phyloP scores from a whole-genome alignment of 1,284 basidiomycete genomes.

The Vanrija sp. region DNA sequence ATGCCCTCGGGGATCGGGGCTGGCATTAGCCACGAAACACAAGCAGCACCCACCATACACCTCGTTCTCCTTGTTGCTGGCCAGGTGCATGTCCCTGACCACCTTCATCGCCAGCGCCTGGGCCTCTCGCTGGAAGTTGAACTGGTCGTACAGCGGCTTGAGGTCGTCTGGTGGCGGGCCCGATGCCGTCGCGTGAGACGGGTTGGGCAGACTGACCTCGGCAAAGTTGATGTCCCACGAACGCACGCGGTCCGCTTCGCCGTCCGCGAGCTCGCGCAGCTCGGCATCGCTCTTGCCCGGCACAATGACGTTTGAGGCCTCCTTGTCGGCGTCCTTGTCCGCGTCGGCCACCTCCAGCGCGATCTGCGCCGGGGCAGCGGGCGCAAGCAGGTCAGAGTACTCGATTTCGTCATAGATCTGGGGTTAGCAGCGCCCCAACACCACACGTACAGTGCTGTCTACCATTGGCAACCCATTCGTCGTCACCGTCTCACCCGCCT shows the following conservation, averaged over 20 bases:
- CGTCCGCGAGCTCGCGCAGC: slow-evolving; percentile 48
- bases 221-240: slow-evolving; percentile 26
- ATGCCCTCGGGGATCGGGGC: slow-evolving; percentile 75
- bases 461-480: neutral
- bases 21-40: slow-evolving; percentile 38
- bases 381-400: slow-evolving; percentile 76
- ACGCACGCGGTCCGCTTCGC: slow-evolving; percentile 12
- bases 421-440: slow-evolving; percentile 1
- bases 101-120: slow-evolving; percentile 29
- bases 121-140: slow-evolving; percentile 31
- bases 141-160: slow-evolving; percentile 20
- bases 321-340: slow-evolving; percentile 18
- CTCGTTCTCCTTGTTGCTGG: slow-evolving; percentile 35
- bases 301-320: slow-evolving; percentile 24
- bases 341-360: slow-evolving; percentile 64
- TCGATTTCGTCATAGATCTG: slow-evolving; percentile 67
- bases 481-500: slow-evolving; percentile 10
- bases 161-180: slow-evolving; percentile 2
- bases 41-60: slow-evolving; percentile 1
- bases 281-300: slow-evolving; percentile 55
- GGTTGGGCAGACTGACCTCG: slow-evolving; percentile 30
- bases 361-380: slow-evolving; percentile 63
- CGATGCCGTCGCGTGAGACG: slow-evolving; percentile 11
- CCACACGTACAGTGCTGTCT: neutral
- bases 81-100: slow-evolving; percentile 35